These are phyloP conservation scores for Bonnemaisonia californica DNA, from an alignment of 31 red algal genomes.

Conservation along the genomic window DNA sequence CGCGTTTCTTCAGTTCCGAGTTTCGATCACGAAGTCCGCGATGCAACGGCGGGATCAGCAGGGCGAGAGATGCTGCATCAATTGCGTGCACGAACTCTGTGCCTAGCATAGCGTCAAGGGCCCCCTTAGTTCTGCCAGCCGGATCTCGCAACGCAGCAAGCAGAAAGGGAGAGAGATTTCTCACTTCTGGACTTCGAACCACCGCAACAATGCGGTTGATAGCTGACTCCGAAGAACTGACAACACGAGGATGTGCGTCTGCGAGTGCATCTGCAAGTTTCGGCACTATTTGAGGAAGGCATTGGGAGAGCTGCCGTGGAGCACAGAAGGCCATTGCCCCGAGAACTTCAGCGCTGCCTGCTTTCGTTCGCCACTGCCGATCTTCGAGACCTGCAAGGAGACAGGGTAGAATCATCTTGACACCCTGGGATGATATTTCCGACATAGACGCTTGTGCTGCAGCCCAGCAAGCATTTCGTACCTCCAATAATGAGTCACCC, in stretches of 20 bases:
- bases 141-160: conserved; percentile 87
- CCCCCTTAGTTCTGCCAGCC: conserved; percentile 64
- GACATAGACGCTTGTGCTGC: conserved; percentile 92
- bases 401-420: conserved; percentile 79
- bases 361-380: conserved; percentile 90
- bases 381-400: conserved; percentile 80
- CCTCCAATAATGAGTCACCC: conserved; percentile 75
- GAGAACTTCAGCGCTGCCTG: conserved; percentile 84
- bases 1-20: conserved; percentile 87
- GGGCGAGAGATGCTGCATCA: conserved; percentile 82
- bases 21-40: conserved; percentile 80
- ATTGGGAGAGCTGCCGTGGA: conserved; percentile 86
- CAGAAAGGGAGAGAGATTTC: conserved; percentile 81
- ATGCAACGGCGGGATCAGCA: conserved; percentile 90
- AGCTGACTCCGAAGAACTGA: conserved; percentile 72
- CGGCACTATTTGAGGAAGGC: conserved; percentile 90
- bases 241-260: conserved; percentile 95
- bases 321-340: conserved; percentile 95
- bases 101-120: conserved; percentile 90
- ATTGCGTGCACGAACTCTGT: conserved; percentile 94
- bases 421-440: conserved; percentile 81
- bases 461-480: conserved; percentile 81
- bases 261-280: conserved; percentile 85
- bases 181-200: conserved; percentile 85
- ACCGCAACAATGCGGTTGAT: conserved; percentile 88